Evolutionary conservation across 2,329 filamentous ascomycete species (phyloP), one percentile per base, ranked within the genome.

Genomic region (Penicillium sp.): DNA sequence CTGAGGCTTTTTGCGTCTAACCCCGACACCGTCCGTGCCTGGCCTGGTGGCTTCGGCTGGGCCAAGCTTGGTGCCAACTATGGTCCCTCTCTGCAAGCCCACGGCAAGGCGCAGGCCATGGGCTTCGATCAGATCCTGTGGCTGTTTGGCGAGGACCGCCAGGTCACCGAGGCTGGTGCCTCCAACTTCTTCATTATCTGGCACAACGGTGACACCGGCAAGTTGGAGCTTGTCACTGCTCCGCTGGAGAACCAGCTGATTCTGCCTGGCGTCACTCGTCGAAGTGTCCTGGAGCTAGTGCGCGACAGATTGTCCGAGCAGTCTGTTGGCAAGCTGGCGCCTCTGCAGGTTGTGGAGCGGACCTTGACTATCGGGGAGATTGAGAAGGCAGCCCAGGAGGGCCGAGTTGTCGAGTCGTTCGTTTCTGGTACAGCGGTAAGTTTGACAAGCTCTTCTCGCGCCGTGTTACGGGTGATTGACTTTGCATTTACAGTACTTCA

Each of bases 1-100:
- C 43, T 94, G 74, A 83, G 79, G 56, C 78, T 94, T 31, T 79
- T 91, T 60, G 91, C 89, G 0, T 86, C 80, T 31, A 78, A 80
- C 39, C 81, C 90, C 51, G 87, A 94, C 64, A 87, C 84, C 73
- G 82, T 94, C 42, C 84, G 90, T 51, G 89, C 90, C 9, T 96
- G 90, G 90, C 88, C 87, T 14, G 90, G 90, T 46, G 90, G 91
- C 7, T 94, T 94, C 64, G 90, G 90, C 1, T 90, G 85, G 60
- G 88, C 89, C 45, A 96, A 96, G 70, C 79, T 96, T 21, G 90
- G 90, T 39, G 90, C 90, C 46, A 96, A 95, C 74, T 96, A 95
- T 65, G 90, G 90, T 0, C 90, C 90, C 13, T 83, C 80, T 14
- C 75, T 96, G 38, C 75, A 87, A 38, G 86, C 87, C 3, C 89